Conservation (phyloP, 1,139 yeast genomes). For the Yamadazyma epiphylla region DNA sequence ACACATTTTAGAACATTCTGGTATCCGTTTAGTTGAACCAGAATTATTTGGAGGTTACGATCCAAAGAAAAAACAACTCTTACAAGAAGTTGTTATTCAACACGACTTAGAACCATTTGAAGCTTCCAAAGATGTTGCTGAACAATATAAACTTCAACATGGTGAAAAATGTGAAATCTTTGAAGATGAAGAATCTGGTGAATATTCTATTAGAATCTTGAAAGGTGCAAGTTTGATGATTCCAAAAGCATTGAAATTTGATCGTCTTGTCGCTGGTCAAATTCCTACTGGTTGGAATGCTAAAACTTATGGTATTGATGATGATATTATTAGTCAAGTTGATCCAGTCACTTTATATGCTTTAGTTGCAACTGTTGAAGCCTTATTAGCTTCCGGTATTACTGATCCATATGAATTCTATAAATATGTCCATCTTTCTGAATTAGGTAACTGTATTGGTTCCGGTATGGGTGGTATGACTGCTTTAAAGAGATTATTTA, state of each 20-base stretch:
- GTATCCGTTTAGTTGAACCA: constrained; percentile 95
- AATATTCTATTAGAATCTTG: constrained; percentile 82
- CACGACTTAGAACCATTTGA: constrained; percentile 96
- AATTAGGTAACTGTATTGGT: constrained; percentile 98
- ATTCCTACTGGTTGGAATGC: constrained; percentile 99
- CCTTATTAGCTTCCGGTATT: constrained; percentile 87
- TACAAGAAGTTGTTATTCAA: constrained; percentile 94
- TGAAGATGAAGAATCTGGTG: constrained; percentile 86
- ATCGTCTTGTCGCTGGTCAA: constrained; percentile 98
- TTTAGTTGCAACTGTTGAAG: constrained; percentile 92
- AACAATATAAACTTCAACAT: constrained; percentile 89
- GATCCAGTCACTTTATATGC: constrained; percentile 94
- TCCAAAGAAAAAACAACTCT: constrained; percentile 86
- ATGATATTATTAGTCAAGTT: constrained; percentile 89
- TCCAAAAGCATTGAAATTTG: constrained; percentile 95
- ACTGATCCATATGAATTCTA: constrained; percentile 98
- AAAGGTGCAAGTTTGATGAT: constrained; percentile 89
- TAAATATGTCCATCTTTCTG: constrained; percentile 96
- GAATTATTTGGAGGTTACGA: constrained; percentile 91
- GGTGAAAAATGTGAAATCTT: constrained; percentile 92
- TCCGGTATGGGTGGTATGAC: constrained; percentile 99
- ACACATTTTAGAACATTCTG: constrained; percentile 84
- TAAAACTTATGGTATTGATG: constrained; percentile 88
- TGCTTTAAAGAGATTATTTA: constrained; percentile 97
- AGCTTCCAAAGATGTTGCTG: constrained; percentile 92